phyloP scores from a whole-genome alignment of 2,329 filamentous ascomycete genomes.

The Cryphonectria parasitica region DNA sequence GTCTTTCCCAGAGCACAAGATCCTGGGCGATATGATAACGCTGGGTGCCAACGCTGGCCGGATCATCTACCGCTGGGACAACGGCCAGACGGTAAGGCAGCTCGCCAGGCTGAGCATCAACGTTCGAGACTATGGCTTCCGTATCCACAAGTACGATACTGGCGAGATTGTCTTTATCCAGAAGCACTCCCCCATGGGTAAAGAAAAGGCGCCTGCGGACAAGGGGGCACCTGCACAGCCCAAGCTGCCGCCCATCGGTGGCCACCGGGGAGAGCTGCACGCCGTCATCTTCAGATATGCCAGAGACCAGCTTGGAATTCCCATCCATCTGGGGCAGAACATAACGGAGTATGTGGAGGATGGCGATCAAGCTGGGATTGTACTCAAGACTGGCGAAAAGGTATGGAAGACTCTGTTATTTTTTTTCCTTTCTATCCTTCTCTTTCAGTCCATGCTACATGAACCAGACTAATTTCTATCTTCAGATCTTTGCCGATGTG shows the following conservation, averaged over 20 bases:
- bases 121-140: not conserved
- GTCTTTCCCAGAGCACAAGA: not conserved
- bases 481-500: not conserved
- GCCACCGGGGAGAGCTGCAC: not conserved
- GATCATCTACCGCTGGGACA: conserved; percentile 17
- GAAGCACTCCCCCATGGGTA: not conserved
- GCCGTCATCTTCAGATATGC: not conserved
- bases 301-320: not conserved
- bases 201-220: not conserved
- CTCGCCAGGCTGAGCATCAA: not conserved
- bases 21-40: not conserved
- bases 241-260: not conserved
- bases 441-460: not conserved
- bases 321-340: not conserved
- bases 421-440: too few relatives aligned
- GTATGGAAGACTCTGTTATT: not conserved
- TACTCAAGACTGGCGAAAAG: not conserved
- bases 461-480: not conserved
- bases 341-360: not conserved
- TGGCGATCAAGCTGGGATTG: not conserved
- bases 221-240: not conserved
- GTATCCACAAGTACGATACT: not conserved
- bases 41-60: conserved; percentile 9
- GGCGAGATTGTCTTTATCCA: not conserved
- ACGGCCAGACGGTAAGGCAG: conserved; percentile 4